phyloP scores from a whole-genome alignment of 257 asterid genomes.

The Ehretia macrophylla region DNA sequence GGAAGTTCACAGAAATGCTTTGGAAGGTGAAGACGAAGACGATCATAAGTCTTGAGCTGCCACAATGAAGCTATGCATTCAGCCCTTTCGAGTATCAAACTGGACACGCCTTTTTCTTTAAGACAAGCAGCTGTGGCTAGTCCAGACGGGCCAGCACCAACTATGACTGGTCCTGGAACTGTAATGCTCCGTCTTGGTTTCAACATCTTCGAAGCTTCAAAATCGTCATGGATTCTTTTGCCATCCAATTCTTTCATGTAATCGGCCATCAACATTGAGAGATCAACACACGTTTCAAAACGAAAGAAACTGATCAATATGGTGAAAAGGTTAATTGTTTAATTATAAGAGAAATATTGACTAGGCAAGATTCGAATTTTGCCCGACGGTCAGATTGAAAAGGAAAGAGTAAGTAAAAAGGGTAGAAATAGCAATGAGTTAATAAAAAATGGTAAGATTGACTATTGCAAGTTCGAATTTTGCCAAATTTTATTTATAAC shows the following conservation, averaged over 20 bases:
- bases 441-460: too few species aligned
- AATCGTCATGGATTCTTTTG: constrained; percentile 14
- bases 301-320: too few species aligned
- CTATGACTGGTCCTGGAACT: constrained; percentile 21
- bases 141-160: constrained; percentile 75
- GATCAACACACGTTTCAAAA: not conserved
- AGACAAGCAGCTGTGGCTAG: constrained; percentile 70
- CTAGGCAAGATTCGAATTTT: too few species aligned
- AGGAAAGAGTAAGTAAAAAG: too few species aligned
- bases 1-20: constrained; percentile 71
- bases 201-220: constrained; percentile 1
- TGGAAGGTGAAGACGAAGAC: constrained; percentile 63
- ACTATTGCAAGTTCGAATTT: too few species aligned
- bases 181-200: not conserved
- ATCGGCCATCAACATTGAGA: constrained; percentile 1
- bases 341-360: too few species aligned
- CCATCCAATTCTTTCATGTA: constrained; percentile 16
- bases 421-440: too few species aligned
- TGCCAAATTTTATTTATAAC: too few species aligned
- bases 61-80: constrained; percentile 66
- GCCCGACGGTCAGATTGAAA: too few species aligned
- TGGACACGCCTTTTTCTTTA: constrained; percentile 37
- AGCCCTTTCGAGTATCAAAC: constrained; percentile 53
- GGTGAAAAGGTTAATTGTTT: too few species aligned
- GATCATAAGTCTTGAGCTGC: constrained; percentile 69